Evolutionary conservation across 768 basidiomycete genomes (phyloP), one percentile per base, ranked within the genome.

Genomic region (Mycena polygramma): DNA sequence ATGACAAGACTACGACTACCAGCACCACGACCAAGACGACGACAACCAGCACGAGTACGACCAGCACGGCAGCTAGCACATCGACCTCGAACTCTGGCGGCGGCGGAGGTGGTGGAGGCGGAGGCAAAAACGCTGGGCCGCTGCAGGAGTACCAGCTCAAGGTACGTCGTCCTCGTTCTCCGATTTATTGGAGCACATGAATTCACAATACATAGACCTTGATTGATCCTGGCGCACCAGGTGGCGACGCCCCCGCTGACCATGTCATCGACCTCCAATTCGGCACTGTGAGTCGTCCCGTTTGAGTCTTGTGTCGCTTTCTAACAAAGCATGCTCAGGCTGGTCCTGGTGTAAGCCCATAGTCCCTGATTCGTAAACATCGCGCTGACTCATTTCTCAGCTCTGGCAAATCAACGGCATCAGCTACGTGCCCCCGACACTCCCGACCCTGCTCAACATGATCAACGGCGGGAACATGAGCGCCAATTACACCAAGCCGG

Each of bases 371-470:
- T 37, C 11, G 59, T 60, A 8, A 20, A 41, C 30, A 30, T 20
- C 13, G 9, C 15, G 2, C 26, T n/a, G 13, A 48, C 53, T 2
- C 2, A 24, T 53, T 24, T 11, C 4, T 4, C 19, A 63, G 60
- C 20, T 57, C 15, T 73, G 75, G 70, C 58, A 72, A 46, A 75
- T 78, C 48, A 78, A 78, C 59, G 74, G 63, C 8, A 70, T 75
- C 26, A 48, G 55, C 8, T 78, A 77, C 53, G 57, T 55, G 11
- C 69, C 76, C 7, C 77, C 77, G 2, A 57, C 53, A 15, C 61
- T 77, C 26, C 77, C 77, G 11, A 77, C 75, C 7, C 64, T 78
- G 17, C 73, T 76, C 43, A 77, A 75, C 22, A 69, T 75, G 46
- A 73, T 78, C 24, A 74, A 75, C 66, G 73, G 73, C 26, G 73